A percentile compares a stretch with the other conserved stretches of the same genome.
These are phyloP conservation scores for Proliferodiscus dingleyae DNA, from an alignment of 2,329 filamentous ascomycete species.

Conservation along the genomic window DNA sequence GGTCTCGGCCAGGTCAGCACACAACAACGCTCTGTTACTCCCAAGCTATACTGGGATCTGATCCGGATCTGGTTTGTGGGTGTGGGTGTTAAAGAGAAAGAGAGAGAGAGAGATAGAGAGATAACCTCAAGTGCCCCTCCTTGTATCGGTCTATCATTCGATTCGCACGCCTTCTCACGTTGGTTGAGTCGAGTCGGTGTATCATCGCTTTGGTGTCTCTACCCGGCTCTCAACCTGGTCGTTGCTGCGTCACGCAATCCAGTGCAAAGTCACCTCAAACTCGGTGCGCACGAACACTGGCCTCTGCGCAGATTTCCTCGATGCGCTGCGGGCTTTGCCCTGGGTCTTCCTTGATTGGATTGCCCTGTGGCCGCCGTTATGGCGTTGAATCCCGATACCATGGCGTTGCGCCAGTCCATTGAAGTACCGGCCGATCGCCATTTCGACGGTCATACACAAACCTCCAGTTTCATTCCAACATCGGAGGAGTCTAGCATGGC, in stretches of 20 bases:
- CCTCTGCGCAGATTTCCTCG: not conserved
- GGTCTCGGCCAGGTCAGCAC: no score
- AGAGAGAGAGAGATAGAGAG: no score
- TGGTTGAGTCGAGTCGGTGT: not conserved
- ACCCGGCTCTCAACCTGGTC: conserved; percentile 6
- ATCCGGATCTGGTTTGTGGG: no score
- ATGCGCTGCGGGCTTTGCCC: conserved; percentile 5
- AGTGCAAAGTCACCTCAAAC: conserved; percentile 17
- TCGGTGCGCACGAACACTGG: conserved; percentile 1
- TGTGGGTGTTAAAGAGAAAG: no score
- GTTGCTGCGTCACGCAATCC: conserved; percentile 18
- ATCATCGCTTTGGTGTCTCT: conserved; percentile 7
- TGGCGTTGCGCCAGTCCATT: conserved; percentile 23
- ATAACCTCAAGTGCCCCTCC: no score
- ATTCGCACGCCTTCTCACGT: no score
- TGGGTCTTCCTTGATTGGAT: no score
- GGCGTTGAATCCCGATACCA: conserved; percentile 23
- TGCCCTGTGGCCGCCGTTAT: conserved; percentile 16
- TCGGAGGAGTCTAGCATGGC: conserved; percentile 8
- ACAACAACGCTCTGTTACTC: no score
- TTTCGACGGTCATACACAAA: conserved; percentile 4
- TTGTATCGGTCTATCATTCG: not conserved
- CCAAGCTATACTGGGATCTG: no score
- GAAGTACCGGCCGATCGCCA: conserved; percentile 19
- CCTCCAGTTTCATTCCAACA: conserved; percentile 8